phyloP scores from a whole-genome alignment of 495 filamentous ascomycete genomes.

The Neurospora sp. region DNA sequence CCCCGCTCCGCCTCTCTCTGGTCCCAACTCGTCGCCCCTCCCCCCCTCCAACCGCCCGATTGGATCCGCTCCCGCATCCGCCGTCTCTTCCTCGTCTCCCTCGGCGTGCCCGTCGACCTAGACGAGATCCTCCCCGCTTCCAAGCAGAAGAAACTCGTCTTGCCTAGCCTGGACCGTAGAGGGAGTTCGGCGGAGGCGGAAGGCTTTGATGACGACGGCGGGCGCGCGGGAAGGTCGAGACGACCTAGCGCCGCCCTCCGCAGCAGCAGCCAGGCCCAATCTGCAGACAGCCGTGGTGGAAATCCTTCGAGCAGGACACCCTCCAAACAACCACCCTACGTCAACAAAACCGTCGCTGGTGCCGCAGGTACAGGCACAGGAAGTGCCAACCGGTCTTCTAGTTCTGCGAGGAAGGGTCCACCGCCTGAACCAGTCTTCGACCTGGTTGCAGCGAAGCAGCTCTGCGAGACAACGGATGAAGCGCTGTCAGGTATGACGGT shows the following conservation, averaged over 20 bases:
- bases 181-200: slow-evolving; percentile 24
- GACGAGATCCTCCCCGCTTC: slow-evolving; percentile 94
- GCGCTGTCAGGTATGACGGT: slow-evolving; percentile 73
- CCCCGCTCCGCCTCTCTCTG: slow-evolving; percentile 75
- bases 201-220: neutral
- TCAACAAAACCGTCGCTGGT: slow-evolving; percentile 1
- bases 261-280: slow-evolving; percentile 35
- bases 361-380: slow-evolving; percentile 7
- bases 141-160: slow-evolving; percentile 93
- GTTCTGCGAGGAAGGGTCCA: slow-evolving; percentile 35
- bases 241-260: slow-evolving; percentile 39
- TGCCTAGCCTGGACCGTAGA: slow-evolving; percentile 68
- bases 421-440: slow-evolving; percentile 67
- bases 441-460: slow-evolving; percentile 61
- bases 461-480: slow-evolving; percentile 75
- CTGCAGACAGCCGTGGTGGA: slow-evolving; percentile 41
- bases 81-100: slow-evolving; percentile 87
- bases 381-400: slow-evolving; percentile 19
- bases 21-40: slow-evolving; percentile 91
- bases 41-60: slow-evolving; percentile 89
- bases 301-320: slow-evolving; percentile 16
- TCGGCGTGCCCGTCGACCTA: slow-evolving; percentile 91
- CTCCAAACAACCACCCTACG: neutral
- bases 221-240: slow-evolving; percentile 6
- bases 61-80: slow-evolving; percentile 97